Percentiles rank a stretch among this genome's conserved stretches.
These are phyloP conservation scores for Babjeviella inositovora DNA, from an alignment of 805 yeast species.

Conservation along the genomic window DNA sequence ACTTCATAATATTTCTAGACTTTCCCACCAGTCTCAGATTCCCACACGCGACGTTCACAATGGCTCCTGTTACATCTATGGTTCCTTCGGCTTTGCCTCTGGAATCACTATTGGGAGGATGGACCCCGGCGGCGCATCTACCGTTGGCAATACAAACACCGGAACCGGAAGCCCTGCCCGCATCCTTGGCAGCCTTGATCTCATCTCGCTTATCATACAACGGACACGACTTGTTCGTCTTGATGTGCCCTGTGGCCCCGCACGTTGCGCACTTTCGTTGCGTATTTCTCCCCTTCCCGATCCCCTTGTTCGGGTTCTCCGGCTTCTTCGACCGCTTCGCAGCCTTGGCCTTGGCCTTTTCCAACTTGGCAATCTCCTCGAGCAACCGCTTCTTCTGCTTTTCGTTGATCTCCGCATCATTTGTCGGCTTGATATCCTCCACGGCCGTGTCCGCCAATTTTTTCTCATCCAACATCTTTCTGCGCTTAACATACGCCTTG, in stretches of 20 bases:
- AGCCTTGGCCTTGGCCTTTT: conserved; percentile 44
- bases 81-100: too few species aligned
- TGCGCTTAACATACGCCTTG: conserved; percentile 63
- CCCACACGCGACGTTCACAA: too few species aligned
- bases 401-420: conserved; percentile 71
- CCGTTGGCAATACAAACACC: too few species aligned
- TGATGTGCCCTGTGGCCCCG: conserved; percentile 89
- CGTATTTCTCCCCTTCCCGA: conserved; percentile 56
- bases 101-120: too few species aligned
- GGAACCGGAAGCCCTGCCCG: too few species aligned
- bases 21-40: too few species aligned
- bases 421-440: conserved; percentile 61
- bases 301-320: conserved; percentile 26
- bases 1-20: too few species aligned
- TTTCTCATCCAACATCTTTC: conserved; percentile 45
- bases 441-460: conserved; percentile 38
- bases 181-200: too few species aligned
- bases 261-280: conserved; percentile 86
- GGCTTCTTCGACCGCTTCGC: not conserved
- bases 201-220: conserved; percentile 54
- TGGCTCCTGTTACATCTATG: too few species aligned
- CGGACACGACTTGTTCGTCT: conserved; percentile 87
- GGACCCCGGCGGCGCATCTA: too few species aligned
- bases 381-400: conserved; percentile 64
- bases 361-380: conserved; percentile 70